Evolutionary conservation across 208 protist species (phyloP).

Genomic region (Eutreptiella sp.): DNA sequence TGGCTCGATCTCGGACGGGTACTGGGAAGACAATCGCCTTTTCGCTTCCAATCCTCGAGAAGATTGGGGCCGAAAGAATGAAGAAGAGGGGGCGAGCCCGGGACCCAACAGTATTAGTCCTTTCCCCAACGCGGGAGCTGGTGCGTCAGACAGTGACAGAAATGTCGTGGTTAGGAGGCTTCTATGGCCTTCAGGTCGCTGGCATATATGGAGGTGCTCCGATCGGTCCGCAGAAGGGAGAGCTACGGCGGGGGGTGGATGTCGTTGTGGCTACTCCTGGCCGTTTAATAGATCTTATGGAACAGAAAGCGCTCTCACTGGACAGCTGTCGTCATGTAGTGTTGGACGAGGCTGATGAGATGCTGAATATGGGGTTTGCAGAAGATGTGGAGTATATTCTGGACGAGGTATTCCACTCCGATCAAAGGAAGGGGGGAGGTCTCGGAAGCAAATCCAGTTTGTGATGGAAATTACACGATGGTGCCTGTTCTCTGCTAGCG

Average conservation of each 20-base stretch:
- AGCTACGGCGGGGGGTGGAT: slow-evolving; percentile 61
- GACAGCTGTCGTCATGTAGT: slow-evolving; percentile 60
- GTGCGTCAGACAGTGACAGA: no score
- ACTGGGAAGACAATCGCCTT: slow-evolving; percentile 83
- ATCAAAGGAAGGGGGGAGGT: no score
- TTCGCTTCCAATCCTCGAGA: slow-evolving; percentile 68
- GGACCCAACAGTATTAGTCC: slow-evolving; percentile 75
- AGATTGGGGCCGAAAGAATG: no score
- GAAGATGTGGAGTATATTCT: slow-evolving; percentile 70
- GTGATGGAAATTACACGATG: no score
- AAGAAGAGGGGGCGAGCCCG: no score
- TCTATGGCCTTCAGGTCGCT: slow-evolving; percentile 83
- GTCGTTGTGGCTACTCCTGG: slow-evolving; percentile 85
- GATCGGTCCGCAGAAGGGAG: slow-evolving; percentile 38
- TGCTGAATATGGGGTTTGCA: slow-evolving; percentile 81
- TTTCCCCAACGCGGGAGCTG: slow-evolving; percentile 86
- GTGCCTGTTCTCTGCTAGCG: no score
- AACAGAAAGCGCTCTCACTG: no score
- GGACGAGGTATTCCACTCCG: slow-evolving; percentile 48
- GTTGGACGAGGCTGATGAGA: slow-evolving; percentile 82
- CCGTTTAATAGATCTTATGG: slow-evolving; percentile 82
- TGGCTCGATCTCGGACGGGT: slow-evolving; percentile 78
- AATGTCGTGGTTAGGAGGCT: no score
- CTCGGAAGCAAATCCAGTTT: no score
- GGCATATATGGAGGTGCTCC: slow-evolving; percentile 32